Evolutionary conservation across 2,329 filamentous ascomycete genomes (phyloP).

Genomic region (Colletotrichum brevisporum): DNA sequence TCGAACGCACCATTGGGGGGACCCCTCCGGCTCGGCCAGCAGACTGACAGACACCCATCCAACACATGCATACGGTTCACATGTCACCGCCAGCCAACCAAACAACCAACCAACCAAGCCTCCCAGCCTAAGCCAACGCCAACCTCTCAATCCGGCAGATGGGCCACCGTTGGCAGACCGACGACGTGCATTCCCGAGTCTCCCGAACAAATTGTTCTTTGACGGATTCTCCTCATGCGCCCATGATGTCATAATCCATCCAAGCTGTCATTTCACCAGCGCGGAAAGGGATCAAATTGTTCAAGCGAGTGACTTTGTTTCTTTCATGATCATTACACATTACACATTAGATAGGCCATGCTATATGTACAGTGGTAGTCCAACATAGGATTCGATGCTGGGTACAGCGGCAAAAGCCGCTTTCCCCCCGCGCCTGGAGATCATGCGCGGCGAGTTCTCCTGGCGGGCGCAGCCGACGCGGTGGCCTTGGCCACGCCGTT

Average conservation of each 20-base stretch:
- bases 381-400: neutral
- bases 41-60: neutral
- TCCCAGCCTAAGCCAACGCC: no score
- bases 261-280: neutral
- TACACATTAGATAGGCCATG: constrained; percentile 30
- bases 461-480: constrained; percentile 6
- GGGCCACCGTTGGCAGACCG: neutral
- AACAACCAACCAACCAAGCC: no score
- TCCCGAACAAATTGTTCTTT: neutral
- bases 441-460: constrained; percentile 30
- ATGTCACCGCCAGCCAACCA: neutral
- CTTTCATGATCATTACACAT: constrained; percentile 32
- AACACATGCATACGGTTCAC: neutral
- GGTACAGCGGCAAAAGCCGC: neutral
- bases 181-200: neutral
- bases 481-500: constrained; percentile 24
- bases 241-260: neutral
- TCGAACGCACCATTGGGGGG: neutral
- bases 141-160: no score
- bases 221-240: neutral
- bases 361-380: constrained; percentile 16
- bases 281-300: neutral
- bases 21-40: no score
- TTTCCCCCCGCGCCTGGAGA: neutral
- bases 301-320: constrained; percentile 22